Evolutionary conservation across 257 asterid species (phyloP), one percentile per base, ranked within the genome.

Genomic region (Rhazya stricta): DNA sequence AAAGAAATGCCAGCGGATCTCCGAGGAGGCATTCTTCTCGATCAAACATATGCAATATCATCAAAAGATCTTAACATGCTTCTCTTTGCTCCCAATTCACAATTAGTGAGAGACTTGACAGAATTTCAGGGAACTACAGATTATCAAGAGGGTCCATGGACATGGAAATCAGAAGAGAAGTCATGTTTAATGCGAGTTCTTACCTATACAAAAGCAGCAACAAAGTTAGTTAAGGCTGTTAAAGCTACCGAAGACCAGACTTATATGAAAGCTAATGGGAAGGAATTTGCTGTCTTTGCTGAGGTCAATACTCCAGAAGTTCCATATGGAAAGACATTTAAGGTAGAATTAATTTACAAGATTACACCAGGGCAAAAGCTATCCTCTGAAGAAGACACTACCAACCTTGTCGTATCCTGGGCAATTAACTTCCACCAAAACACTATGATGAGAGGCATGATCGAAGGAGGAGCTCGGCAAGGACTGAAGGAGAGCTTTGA

Each of bases 191-290:
- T 82, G 56, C 83, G 97, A 76, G 85, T 84, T 42, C 86, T 91
- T 21, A 81, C 89, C 1, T 94, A 90, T 77, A 84, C 86, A 45
- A 94, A 90, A 76, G 85, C 96, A 66, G 95, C 98, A 37, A 84
- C 87, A 0, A 94, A 90, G 78, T 79, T 94, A 67, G 87, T 91
- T 58, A 94, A 89, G 87, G 88, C 98, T 45, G 90, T 88, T 67
- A 88, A 87, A 83, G 98, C 97, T 81, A 87, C 86, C 0, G 98
- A 94, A 78, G 94, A 86, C 71, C 98, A 94, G 80, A 85, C 82
- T 7, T 94, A 90, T 75, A 8, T 83, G 6, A 89, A 82, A 78
- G 96, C 85, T 29, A 71, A 77, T 74, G 86, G 87, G 36, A 83
- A 79, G 53, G 96, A 87, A 81, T 94, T 88, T 80, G 86, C 81